A percentile compares a stretch with the other conserved stretches of the same genome.
phyloP scores from a whole-genome alignment of 192 early-diverging fungal genomes.

The Backusella westeae region DNA sequence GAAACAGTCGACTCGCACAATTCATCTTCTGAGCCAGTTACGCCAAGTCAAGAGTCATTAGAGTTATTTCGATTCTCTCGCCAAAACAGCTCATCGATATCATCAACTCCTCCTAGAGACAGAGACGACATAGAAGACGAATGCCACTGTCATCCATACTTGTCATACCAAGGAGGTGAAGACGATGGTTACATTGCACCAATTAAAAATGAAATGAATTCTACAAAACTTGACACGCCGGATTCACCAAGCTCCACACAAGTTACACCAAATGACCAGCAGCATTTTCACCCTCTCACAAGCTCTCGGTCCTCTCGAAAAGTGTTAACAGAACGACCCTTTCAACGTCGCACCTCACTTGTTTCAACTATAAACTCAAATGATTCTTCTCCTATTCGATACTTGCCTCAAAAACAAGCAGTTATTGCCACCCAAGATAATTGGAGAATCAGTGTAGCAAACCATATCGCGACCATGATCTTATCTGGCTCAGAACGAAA shows the following conservation, averaged over 20 bases:
- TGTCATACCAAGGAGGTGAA: not conserved
- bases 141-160: not conserved
- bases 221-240: conserved; percentile 9
- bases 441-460: conserved; percentile 49
- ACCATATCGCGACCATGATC: conserved; percentile 45
- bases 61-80: not conserved
- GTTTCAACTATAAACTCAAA: not conserved
- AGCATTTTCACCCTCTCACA: conserved; percentile 1
- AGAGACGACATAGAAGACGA: not conserved
- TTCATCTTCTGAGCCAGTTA: not conserved
- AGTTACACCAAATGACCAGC: conserved; percentile 12
- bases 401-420: conserved; percentile 57
- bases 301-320: not conserved
- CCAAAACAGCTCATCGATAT: not conserved
- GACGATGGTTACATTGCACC: not conserved
- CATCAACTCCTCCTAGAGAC: not conserved
- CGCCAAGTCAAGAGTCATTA: not conserved
- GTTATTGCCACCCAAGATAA: conserved; percentile 53
- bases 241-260: not conserved
- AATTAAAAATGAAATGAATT: not conserved
- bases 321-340: conserved; percentile 8
- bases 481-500: not conserved
- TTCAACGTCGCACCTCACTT: conserved; percentile 8
- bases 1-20: not conserved
- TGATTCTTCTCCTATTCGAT: conserved; percentile 35